Percentiles rank a stretch among this genome's conserved stretches.
Conservation (phyloP, 306 rosid species). For the Ceratonia siliqua region DNA sequence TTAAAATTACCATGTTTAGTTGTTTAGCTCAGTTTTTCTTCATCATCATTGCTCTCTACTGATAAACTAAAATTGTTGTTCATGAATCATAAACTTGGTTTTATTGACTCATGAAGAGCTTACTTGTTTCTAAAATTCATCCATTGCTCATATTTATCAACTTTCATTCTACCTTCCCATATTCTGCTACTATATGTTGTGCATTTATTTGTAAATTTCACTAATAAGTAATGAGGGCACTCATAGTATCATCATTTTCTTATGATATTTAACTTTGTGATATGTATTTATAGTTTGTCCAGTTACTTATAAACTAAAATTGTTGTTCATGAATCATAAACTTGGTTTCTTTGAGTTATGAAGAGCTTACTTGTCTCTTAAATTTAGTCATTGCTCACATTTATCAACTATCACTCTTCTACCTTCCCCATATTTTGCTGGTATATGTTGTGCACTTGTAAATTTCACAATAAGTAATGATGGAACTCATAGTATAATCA, state of each 20-base stretch:
- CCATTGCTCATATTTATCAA: not conserved
- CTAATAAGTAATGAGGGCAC: too few relatives aligned
- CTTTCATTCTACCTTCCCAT: not conserved
- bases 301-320: too few relatives aligned
- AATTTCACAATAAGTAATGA: not conserved
- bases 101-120: not conserved
- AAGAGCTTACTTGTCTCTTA: not conserved
- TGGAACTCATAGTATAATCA: not conserved
- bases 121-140: not conserved
- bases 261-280: too few relatives aligned
- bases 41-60: not conserved
- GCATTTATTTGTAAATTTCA: too few relatives aligned
- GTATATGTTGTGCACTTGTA: not conserved
- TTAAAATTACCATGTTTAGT: conserved; percentile 10
- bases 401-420: not conserved
- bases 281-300: too few relatives aligned
- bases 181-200: too few relatives aligned
- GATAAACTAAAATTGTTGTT: not conserved
- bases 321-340: too few relatives aligned
- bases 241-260: too few relatives aligned
- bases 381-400: not conserved
- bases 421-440: not conserved
- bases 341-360: too few relatives aligned
- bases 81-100: too few relatives aligned
- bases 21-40: conserved; percentile 15